A percentile compares a stretch with the other conserved stretches of the same genome.
phyloP scores from a whole-genome alignment of 148 eudicot species.

The Chenopodium quinoa region DNA sequence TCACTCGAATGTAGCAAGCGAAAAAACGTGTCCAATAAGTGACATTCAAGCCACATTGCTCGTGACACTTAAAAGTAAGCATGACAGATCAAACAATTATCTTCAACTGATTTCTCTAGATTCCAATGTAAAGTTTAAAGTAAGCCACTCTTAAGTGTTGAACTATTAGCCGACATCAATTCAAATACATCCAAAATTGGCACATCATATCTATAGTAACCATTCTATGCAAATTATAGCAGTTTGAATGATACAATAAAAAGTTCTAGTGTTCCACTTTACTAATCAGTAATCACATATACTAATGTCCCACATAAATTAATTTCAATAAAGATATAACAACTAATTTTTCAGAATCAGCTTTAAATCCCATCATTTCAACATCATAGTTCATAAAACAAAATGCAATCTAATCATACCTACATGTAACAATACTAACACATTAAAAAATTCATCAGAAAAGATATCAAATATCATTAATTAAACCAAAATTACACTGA shows the following conservation, averaged over 20 bases:
- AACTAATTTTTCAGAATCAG: background rate
- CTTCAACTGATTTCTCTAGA: background rate
- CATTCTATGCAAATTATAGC: background rate
- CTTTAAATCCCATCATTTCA: background rate
- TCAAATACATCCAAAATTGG: background rate
- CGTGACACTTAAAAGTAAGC: too few relatives aligned
- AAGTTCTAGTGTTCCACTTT: background rate
- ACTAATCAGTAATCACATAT: background rate
- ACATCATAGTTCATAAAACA: background rate
- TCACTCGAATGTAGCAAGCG: background rate
- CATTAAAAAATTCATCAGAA: background rate
- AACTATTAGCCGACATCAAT: background rate
- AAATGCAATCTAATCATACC: background rate
- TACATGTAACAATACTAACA: background rate
- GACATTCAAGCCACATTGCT: too few relatives aligned
- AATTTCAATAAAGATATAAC: background rate
- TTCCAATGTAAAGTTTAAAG: background rate
- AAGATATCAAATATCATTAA: background rate
- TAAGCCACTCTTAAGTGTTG: background rate
- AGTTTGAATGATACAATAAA: background rate
- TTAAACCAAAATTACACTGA: background rate
- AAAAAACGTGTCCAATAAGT: background rate
- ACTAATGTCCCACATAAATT: background rate
- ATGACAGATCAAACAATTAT: background rate
- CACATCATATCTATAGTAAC: slow-evolving; percentile 1